Percentiles rank a stretch among this genome's conserved stretches.
Evolutionary conservation across 129 eudicot species (phyloP).

Genomic region (Flaveria ramosissima): DNA sequence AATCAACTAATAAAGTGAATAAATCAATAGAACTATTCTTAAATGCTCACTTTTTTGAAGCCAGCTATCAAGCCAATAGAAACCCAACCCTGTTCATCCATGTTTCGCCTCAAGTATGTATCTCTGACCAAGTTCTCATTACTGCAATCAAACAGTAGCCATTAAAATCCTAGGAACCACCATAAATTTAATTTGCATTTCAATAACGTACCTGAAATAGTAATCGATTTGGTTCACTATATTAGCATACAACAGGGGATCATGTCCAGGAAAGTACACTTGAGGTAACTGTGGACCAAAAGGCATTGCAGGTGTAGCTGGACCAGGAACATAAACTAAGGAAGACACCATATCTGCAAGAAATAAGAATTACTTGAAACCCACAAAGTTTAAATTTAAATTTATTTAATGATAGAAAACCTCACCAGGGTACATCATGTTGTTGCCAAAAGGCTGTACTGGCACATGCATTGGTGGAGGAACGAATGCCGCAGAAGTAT

Average conservation of each 20-base stretch:
- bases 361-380: constrained; percentile 19
- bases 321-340: constrained; percentile 47
- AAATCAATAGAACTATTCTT: background rate
- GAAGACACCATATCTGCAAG: constrained; percentile 52
- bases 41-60: constrained; percentile 67
- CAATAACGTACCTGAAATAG: constrained; percentile 68
- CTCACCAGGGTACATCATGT: constrained; percentile 75
- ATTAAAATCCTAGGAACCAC: constrained; percentile 6
- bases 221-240: constrained; percentile 78
- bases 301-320: constrained; percentile 51
- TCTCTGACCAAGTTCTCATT: constrained; percentile 83
- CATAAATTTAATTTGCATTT: constrained; percentile 1
- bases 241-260: constrained; percentile 57
- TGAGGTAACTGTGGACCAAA: constrained; percentile 53
- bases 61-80: constrained; percentile 67
- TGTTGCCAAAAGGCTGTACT: constrained; percentile 53
- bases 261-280: constrained; percentile 48
- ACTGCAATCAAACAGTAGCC: constrained; percentile 45
- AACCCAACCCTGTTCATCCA: constrained; percentile 97
- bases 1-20: background rate
- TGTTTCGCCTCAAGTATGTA: constrained; percentile 64
- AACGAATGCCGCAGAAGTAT: constrained; percentile 46
- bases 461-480: constrained; percentile 56
- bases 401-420: constrained; percentile 15
- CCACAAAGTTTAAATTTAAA: constrained; percentile 12